Evolutionary conservation across 164 flowering plant genomes (phyloP), one percentile per base, ranked within the genome.

Genomic region (Pachysandra terminalis): DNA sequence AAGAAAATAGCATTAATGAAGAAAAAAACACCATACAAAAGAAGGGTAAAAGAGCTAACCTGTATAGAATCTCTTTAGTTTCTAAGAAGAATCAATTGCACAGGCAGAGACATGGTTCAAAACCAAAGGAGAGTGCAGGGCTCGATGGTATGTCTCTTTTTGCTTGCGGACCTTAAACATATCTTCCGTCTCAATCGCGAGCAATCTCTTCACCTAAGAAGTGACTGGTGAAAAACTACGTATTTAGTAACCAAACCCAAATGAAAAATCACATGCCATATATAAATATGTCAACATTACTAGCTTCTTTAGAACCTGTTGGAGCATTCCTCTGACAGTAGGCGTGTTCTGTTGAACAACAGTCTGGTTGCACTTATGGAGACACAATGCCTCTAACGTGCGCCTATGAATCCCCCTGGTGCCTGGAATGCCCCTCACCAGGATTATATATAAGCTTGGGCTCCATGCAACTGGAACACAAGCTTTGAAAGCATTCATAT

Each of bases 311-410:
- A 13, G n/a, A 54, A 94, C 98, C 89, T 95, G 98, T 64, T 92
- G 90, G 35, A 92, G 69, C 98, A 92, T 92, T 75, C 99, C 99
- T 56, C 99, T 72, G 14, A 89, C 84, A 16, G 93, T 86, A 41
- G 99, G 97, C 9, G 97, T 90, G 76, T 92, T 95, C 86, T 83
- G 83, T 53, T 83, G 80, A 93, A 85, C 84, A 63, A 91, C 97
- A 62, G 97, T 93, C 19, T 94, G 83, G 74, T 88, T 90, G 81
- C 88, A 84, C 72, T 91, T 93, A 40, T 87, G 67, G 19, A 91
- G 88, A 19, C 91, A 85, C 65, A 93, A 54, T 25, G 94, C 97
- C 80, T 88, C 97, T 26, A 92, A 72, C 0, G 94, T 92, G 57
- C 94, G 91, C 68, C 97, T 77, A 67, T 92, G 97, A 73, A 85